Percentiles rank a stretch among this genome's conserved stretches.
Evolutionary conservation across 73 alveolate species (phyloP).

Genomic region (Tetrahymena thermophila): DNA sequence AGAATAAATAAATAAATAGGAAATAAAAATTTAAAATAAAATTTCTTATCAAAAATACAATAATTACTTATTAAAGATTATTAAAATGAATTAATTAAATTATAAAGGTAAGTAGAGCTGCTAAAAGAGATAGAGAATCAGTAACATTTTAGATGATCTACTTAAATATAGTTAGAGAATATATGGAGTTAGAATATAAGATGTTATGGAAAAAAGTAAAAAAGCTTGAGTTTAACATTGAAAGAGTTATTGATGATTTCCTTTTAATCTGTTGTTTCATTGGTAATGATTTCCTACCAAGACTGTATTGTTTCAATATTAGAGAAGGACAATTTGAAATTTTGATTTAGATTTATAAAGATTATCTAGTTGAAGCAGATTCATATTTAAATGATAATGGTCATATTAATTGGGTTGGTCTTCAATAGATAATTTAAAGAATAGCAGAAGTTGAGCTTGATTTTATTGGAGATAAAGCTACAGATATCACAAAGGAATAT

Average conservation of each 20-base stretch:
- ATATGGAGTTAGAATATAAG: slow-evolving; percentile 83
- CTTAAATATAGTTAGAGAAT: slow-evolving; percentile 81
- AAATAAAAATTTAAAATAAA: no score
- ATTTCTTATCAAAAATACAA: not conserved
- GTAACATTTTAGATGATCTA: slow-evolving; percentile 70
- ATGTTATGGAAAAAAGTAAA: slow-evolving; percentile 51
- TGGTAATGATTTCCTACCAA: slow-evolving; percentile 97
- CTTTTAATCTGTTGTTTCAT: slow-evolving; percentile 94
- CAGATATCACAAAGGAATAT: not conserved
- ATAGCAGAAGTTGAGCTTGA: slow-evolving; percentile 16
- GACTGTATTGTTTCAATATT: slow-evolving; percentile 84
- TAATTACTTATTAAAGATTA: not conserved
- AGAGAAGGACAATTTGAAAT: slow-evolving; percentile 90
- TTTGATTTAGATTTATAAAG: slow-evolving; percentile 81
- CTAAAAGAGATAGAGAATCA: slow-evolving; percentile 50
- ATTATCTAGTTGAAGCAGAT: slow-evolving; percentile 64
- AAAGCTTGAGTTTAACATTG: slow-evolving; percentile 63
- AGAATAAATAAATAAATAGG: not conserved
- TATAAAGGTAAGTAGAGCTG: slow-evolving; percentile 51
- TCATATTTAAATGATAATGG: slow-evolving; percentile 91
- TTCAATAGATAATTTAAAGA: slow-evolving; percentile 22
- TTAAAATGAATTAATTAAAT: not conserved
- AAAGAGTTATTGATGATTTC: slow-evolving; percentile 94
- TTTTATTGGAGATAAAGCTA: not conserved
- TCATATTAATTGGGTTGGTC: slow-evolving; percentile 79